phyloP scores from a whole-genome alignment of 441 rosid species.

The Adansonia grandidieri region DNA sequence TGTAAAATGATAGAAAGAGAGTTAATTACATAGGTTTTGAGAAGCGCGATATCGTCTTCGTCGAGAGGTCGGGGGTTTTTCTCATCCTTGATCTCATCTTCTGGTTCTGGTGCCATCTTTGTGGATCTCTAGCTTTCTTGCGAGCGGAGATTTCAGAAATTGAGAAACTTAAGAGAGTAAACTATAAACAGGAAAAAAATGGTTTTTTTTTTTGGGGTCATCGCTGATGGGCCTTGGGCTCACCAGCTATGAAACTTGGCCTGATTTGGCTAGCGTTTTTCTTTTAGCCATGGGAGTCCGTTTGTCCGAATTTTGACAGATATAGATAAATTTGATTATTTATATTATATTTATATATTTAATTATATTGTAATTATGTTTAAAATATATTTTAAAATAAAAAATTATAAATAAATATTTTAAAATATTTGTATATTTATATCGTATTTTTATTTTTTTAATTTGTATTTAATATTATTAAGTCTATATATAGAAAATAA shows the following conservation, averaged over 20 bases:
- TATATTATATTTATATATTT: too few relatives aligned
- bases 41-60: conserved; percentile 94
- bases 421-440: too few relatives aligned
- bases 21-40: conserved; percentile 77
- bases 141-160: neutral
- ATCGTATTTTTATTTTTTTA: too few relatives aligned
- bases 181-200: neutral
- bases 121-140: conserved; percentile 13
- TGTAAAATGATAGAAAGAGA: neutral
- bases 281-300: too few relatives aligned
- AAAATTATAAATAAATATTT: too few relatives aligned
- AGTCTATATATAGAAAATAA: too few relatives aligned
- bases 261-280: neutral
- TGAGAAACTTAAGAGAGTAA: neutral
- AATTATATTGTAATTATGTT: too few relatives aligned
- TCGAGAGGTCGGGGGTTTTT: conserved; percentile 92
- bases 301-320: too few relatives aligned
- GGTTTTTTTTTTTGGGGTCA: neutral
- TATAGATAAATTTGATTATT: too few relatives aligned
- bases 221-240: neutral
- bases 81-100: conserved; percentile 75
- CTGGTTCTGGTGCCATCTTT: conserved; percentile 55
- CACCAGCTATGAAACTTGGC: neutral
- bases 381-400: too few relatives aligned
- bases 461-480: too few relatives aligned